phyloP scores from a whole-genome alignment of 148 eudicot genomes.

The Rhododendron vialii region DNA sequence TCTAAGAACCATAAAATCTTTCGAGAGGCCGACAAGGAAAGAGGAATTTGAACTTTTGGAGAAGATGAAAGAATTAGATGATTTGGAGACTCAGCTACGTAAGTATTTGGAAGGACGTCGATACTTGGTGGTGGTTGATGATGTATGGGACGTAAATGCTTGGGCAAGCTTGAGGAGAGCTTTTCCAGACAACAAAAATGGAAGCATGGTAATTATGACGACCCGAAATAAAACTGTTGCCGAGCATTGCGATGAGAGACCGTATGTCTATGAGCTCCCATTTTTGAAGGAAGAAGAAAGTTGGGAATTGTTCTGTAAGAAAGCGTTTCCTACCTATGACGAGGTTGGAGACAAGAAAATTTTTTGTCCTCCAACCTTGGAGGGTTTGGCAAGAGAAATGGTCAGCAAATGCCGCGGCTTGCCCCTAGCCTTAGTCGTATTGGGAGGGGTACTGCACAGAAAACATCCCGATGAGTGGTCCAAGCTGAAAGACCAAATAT shows the following conservation, averaged over 20 bases:
- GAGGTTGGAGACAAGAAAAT: background rate
- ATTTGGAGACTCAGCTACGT: background rate
- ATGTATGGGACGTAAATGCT: conserved; percentile 8
- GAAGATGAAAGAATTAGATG: background rate
- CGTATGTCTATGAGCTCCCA: background rate
- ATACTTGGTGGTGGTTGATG: conserved; percentile 9
- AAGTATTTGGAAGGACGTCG: background rate
- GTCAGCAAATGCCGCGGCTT: no score
- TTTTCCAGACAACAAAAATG: background rate
- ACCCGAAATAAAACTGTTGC: conserved; percentile 3
- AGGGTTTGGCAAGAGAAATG: no score
- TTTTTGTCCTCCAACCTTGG: background rate
- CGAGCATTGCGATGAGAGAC: background rate
- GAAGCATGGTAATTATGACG: conserved; percentile 2
- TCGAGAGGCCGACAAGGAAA: background rate
- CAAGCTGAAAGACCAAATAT: no score
- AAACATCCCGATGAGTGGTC: no score
- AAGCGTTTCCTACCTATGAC: background rate
- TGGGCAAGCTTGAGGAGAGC: conserved; percentile 15
- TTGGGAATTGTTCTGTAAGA: background rate
- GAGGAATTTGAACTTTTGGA: background rate
- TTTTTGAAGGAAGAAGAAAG: background rate
- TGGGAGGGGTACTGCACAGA: no score
- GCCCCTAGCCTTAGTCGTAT: no score
- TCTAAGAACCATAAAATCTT: background rate